phyloP scores from a whole-genome alignment of 2,329 filamentous ascomycete species.

The Colletotrichum graminicola region DNA sequence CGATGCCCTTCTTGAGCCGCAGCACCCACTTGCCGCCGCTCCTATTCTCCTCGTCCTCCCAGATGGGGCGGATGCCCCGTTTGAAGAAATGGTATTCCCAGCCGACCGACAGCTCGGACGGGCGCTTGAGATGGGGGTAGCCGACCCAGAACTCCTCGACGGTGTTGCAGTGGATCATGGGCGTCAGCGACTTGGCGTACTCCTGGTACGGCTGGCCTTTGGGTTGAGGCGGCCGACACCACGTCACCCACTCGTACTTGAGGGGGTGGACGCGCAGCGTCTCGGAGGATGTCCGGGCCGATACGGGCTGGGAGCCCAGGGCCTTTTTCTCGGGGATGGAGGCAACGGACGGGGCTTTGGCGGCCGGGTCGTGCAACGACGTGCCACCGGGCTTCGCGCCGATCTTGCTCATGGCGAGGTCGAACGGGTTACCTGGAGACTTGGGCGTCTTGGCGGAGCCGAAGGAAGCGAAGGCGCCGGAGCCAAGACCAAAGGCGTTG shows the following conservation, averaged over 20 bases:
- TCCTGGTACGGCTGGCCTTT: slow-evolving; percentile 90
- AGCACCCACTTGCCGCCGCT: slow-evolving; percentile 98
- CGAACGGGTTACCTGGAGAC: slow-evolving; percentile 83
- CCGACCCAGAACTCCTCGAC: slow-evolving; percentile 93
- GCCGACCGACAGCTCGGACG: slow-evolving; percentile 87
- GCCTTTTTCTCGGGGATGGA: slow-evolving; percentile 70
- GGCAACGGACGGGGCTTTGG: slow-evolving; percentile 57
- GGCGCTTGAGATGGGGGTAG: slow-evolving; percentile 89
- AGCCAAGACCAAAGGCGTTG: slow-evolving; percentile 92
- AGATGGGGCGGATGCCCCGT: slow-evolving; percentile 94
- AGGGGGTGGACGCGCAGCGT: slow-evolving; percentile 55
- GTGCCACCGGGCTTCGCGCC: slow-evolving; percentile 66
- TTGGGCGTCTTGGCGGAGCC: slow-evolving; percentile 90
- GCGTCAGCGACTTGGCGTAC: slow-evolving; percentile 95
- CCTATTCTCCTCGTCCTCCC: slow-evolving; percentile 98
- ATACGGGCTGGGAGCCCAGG: slow-evolving; percentile 38
- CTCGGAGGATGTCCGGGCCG: slow-evolving; percentile 41
- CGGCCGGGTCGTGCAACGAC: slow-evolving; percentile 52
- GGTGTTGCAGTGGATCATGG: slow-evolving; percentile 83
- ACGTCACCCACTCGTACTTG: slow-evolving; percentile 93
- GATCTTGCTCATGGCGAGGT: slow-evolving; percentile 72
- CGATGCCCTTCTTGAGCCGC: slow-evolving; percentile 95
- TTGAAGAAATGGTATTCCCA: slow-evolving; percentile 99
- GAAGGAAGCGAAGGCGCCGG: slow-evolving; percentile 96
- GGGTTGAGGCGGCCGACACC: slow-evolving; percentile 95